Conservation (phyloP, 2,329 filamentous ascomycete species). For the Cadophora sp. region DNA sequence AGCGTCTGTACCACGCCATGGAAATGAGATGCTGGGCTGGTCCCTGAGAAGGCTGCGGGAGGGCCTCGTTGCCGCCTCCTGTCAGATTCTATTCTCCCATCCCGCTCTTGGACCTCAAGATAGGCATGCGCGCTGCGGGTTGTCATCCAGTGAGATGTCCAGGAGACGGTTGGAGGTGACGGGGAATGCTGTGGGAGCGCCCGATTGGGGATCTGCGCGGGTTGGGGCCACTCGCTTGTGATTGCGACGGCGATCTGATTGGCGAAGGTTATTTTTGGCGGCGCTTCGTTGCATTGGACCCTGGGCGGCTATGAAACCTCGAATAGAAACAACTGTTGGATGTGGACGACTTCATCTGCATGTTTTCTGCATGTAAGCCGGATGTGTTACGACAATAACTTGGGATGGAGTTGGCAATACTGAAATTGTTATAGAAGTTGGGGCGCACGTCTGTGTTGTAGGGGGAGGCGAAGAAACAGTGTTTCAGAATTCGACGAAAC, state of each 20-base stretch:
- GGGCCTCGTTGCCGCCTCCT: constrained; percentile 35
- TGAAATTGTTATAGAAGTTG: background rate
- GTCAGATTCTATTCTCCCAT: constrained; percentile 32
- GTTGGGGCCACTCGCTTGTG: constrained; percentile 19
- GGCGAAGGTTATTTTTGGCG: constrained; percentile 27
- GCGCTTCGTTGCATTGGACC: constrained; percentile 30
- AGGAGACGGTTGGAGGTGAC: constrained; percentile 10
- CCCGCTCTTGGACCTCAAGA: constrained; percentile 19
- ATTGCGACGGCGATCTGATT: constrained; percentile 17
- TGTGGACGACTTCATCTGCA: background rate
- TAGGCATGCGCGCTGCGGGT: constrained; percentile 24
- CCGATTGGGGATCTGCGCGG: background rate
- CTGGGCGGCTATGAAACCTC: constrained; percentile 32
- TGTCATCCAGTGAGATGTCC: constrained; percentile 23
- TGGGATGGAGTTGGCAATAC: background rate
- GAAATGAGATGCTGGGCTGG: constrained; percentile 1
- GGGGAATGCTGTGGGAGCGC: constrained; percentile 14
- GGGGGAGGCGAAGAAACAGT: background rate
- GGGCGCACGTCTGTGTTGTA: background rate
- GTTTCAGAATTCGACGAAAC: background rate
- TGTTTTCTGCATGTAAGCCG: constrained; percentile 10
- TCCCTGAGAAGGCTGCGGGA: constrained; percentile 23
- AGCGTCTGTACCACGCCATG: background rate
- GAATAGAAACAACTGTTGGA: constrained; percentile 24
- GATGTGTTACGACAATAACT: background rate